Evolutionary conservation across 805 yeast species (phyloP).

Genomic region (Cyberlindnera petersonii): DNA sequence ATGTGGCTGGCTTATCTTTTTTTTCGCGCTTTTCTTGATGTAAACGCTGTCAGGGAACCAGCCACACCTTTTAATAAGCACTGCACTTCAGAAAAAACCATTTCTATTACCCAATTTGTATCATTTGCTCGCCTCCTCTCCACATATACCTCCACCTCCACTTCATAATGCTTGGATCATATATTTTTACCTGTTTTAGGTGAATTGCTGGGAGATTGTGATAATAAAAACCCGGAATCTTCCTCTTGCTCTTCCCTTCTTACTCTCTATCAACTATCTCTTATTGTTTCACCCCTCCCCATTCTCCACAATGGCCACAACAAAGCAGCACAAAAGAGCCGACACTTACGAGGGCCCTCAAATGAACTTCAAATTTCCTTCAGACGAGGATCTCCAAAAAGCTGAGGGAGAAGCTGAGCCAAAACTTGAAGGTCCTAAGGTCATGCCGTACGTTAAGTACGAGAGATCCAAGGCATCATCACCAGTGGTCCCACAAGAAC

Average conservation of each 20-base stretch:
- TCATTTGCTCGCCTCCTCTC: constrained; percentile 5
- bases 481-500: neutral
- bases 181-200: neutral
- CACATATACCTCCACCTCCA: too few species aligned
- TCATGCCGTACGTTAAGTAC: constrained; percentile 19
- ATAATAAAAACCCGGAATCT: neutral
- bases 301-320: constrained; percentile 1
- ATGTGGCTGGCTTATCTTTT: too few species aligned
- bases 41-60: too few species aligned
- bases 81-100: too few species aligned
- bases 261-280: neutral
- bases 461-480: constrained; percentile 8
- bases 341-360: constrained; percentile 38
- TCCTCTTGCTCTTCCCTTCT: neutral
- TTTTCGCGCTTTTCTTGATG: too few species aligned
- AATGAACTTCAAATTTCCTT: constrained; percentile 37
- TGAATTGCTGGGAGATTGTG: neutral
- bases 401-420: neutral
- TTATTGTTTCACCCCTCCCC: constrained; percentile 17
- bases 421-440: constrained; percentile 17
- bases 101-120: constrained; percentile 4
- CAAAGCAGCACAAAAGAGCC: constrained; percentile 31
- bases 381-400: constrained; percentile 23
- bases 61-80: too few species aligned
- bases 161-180: neutral